Conservation (phyloP, 139 green algal genomes). For the Pseudopediastrum boryanum region DNA sequence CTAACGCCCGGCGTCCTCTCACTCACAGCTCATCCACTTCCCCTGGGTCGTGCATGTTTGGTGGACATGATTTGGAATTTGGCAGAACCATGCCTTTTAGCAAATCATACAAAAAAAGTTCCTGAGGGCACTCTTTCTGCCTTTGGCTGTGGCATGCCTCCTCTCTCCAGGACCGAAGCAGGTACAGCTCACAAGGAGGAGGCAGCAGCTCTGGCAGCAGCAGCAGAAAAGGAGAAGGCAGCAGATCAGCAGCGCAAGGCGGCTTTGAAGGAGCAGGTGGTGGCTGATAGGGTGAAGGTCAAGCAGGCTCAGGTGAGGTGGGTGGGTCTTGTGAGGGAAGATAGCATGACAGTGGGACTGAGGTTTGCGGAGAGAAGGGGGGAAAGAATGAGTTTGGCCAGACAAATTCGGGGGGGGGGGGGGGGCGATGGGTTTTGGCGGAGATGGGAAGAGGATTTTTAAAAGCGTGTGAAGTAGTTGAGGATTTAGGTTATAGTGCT, state of each 20-base stretch:
- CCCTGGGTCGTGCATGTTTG: not conserved
- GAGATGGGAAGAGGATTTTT: not conserved
- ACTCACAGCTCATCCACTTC: not conserved
- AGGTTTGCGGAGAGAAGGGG: not conserved
- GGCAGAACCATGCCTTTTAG: too few species aligned
- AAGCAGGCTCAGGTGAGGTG: conserved; percentile 48
- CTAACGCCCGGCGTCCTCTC: not conserved
- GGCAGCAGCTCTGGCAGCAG: conserved; percentile 48
- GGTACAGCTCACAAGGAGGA: conserved; percentile 45
- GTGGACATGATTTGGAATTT: too few species aligned
- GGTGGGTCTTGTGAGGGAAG: conserved; percentile 4
- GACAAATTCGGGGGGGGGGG: not conserved
- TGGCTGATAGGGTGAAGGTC: conserved; percentile 46
- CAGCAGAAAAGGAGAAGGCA: conserved; percentile 50
- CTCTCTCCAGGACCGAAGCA: conserved; percentile 61
- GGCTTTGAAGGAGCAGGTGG: conserved; percentile 41
- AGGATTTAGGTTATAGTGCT: not conserved
- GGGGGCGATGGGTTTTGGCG: not conserved
- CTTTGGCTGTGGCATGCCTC: too few species aligned
- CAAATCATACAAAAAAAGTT: not conserved
- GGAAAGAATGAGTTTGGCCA: not conserved
- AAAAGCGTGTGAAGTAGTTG: not conserved
- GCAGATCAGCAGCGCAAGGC: conserved; percentile 47
- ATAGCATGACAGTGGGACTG: not conserved
- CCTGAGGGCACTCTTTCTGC: too few species aligned